These are phyloP conservation scores for Cryptosporidium viatorum DNA, from an alignment of 169 alveolate genomes.

Conservation along the genomic window DNA sequence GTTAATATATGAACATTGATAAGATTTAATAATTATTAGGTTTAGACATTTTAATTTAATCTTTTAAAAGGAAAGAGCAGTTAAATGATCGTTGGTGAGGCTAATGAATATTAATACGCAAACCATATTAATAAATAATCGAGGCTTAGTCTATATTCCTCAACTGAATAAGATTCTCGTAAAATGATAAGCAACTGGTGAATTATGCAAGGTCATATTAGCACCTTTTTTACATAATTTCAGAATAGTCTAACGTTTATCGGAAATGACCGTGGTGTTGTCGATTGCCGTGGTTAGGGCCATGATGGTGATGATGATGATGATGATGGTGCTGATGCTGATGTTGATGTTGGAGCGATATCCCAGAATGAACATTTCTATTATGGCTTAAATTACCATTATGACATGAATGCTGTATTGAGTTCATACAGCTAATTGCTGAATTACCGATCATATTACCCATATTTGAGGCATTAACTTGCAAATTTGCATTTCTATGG, in stretches of 20 bases:
- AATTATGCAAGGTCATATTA: background rate
- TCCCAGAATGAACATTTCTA: background rate
- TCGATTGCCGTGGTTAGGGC: slow-evolving; percentile 24
- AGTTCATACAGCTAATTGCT: background rate
- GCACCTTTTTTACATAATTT: background rate
- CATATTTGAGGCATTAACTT: background rate
- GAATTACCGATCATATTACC: background rate
- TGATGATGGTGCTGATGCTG: slow-evolving; percentile 68
- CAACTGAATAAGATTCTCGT: background rate
- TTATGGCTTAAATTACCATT: background rate
- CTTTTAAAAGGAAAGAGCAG: background rate
- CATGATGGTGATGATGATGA: slow-evolving; percentile 62
- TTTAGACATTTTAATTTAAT: background rate
- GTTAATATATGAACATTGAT: background rate
- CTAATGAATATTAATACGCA: background rate
- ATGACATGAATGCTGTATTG: background rate
- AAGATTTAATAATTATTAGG: background rate
- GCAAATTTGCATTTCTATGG: slow-evolving; percentile 6
- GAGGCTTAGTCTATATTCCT: background rate
- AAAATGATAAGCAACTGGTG: background rate
- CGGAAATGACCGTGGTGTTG: slow-evolving; percentile 21
- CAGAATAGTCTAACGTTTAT: background rate
- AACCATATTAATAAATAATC: background rate
- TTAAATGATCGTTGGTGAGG: background rate
- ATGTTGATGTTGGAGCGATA: slow-evolving; percentile 18